Conservation (phyloP, 1,139 yeast genomes). For the Lipomyces yarrowii region DNA sequence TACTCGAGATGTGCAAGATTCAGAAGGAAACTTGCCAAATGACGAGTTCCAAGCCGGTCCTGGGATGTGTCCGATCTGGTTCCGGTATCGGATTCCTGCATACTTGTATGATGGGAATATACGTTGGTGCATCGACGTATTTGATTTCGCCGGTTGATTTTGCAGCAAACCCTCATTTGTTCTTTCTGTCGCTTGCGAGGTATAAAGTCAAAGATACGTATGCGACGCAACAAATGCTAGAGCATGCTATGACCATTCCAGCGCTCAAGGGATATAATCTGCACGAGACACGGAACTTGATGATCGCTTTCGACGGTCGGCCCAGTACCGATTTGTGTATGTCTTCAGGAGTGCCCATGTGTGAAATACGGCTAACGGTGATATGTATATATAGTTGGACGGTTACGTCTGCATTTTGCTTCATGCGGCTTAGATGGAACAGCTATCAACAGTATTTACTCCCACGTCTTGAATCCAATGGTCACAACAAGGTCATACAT, state of each 20-base stretch:
- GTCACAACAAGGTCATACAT: conserved; percentile 83
- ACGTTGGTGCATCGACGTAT: conserved; percentile 82
- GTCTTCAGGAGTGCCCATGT: neutral
- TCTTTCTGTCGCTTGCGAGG: conserved; percentile 71
- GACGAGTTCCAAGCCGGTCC: conserved; percentile 67
- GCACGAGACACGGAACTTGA: conserved; percentile 71
- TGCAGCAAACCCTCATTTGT: conserved; percentile 72
- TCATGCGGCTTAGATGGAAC: conserved; percentile 67
- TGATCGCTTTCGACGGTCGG: conserved; percentile 78
- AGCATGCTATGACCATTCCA: conserved; percentile 65
- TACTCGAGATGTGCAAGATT: conserved; percentile 81
- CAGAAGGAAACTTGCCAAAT: conserved; percentile 91
- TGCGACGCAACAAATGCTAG: conserved; percentile 82
- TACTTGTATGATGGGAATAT: conserved; percentile 78
- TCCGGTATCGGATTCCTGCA: conserved; percentile 87
- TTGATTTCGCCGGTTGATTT: conserved; percentile 78
- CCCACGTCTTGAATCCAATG: conserved; percentile 80
- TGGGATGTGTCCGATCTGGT: conserved; percentile 86
- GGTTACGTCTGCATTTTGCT: conserved; percentile 64
- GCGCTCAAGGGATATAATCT: conserved; percentile 62
- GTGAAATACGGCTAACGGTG: neutral
- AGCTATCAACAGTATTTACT: conserved; percentile 75
- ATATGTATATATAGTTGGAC: conserved; percentile 49
- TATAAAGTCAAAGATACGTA: conserved; percentile 84
- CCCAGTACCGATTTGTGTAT: conserved; percentile 58